Evolutionary conservation across 176 grass and related monocot species (phyloP), one percentile per base, ranked within the genome.

Genomic region (Eleusine indica): DNA sequence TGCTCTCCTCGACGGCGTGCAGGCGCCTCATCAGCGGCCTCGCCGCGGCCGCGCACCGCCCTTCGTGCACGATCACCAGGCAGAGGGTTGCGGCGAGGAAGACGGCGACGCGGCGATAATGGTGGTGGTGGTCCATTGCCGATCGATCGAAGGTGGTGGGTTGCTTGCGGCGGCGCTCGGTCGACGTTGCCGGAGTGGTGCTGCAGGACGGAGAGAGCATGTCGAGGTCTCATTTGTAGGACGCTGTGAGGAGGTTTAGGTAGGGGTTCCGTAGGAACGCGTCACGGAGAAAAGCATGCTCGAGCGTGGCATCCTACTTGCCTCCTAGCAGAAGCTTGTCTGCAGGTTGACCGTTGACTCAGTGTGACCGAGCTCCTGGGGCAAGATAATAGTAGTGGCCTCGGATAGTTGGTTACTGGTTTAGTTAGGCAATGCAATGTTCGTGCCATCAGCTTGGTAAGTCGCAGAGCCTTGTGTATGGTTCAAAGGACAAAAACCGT

Each of bases 391-490:
- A 29, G 22, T 13, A 10, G 2, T 29, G n/a, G 9, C 14, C 1
- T 37, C 22, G 3, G 11, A 64, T 29, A 30, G 54, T 87, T 63
- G 25, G 86, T 48, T 63, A 3, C 15, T 40, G 49, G 39, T 61
- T 84, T 35, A 17, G 87, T 75, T 80, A 75, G 82, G 44, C 43
- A 77, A 89, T 76, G 87, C 64, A 0, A 38, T 75, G 43, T 12
- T 8, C 87, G 25, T 89, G 86, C 16, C 12, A 6, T 63, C 25
- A 25, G 25, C 25, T 25, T 25, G 25, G 25, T 25, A 25, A 25
- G 25, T 25, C 25, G 25, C 25, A 2, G 0, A 5, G 8, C 13
- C 2, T 21, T 21, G 54, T 21, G 54, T 9, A 22, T 60, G 19
- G 18, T 21, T 56, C 54, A 57, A 1, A 57, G 54, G 54, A 21